These are phyloP conservation scores for Dendryphion nanum DNA, from an alignment of 2,329 filamentous ascomycete species.

Conservation along the genomic window DNA sequence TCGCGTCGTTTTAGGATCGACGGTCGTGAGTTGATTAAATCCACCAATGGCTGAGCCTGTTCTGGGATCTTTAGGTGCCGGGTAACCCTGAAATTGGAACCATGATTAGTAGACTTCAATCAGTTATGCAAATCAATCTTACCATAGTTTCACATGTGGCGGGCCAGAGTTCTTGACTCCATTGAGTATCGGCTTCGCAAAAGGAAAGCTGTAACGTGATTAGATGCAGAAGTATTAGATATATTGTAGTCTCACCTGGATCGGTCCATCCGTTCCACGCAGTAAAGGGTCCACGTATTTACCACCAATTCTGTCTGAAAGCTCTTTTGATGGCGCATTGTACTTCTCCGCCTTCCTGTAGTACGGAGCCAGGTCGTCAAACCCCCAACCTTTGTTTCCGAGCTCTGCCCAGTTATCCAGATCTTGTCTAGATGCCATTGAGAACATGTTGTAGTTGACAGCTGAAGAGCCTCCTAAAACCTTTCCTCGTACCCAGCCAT, in stretches of 20 bases:
- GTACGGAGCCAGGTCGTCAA: conserved; percentile 33
- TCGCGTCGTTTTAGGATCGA: conserved; percentile 22
- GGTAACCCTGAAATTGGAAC: too few relatives aligned
- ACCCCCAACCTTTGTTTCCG: conserved; percentile 40
- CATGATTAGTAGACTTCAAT: too few relatives aligned
- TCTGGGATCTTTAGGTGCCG: conserved; percentile 21
- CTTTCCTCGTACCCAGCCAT: conserved; percentile 29
- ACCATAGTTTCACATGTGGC: conserved; percentile 24
- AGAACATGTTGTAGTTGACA: conserved; percentile 35
- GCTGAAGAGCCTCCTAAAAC: conserved; percentile 40
- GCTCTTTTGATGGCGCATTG: conserved; percentile 18
- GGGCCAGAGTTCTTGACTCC: conserved; percentile 26
- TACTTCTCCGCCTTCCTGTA: conserved; percentile 38
- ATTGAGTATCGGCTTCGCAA: conserved; percentile 18
- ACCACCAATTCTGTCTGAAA: conserved; percentile 19
- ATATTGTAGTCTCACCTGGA: conserved; percentile 16
- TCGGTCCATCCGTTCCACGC: conserved; percentile 23
- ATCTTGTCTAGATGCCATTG: conserved; percentile 26
- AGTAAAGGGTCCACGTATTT: conserved; percentile 23
- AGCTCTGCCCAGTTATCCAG: conserved; percentile 42
- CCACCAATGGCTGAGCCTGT: conserved; percentile 28
- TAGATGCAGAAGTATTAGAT: neutral
- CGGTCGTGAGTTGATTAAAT: conserved; percentile 29
- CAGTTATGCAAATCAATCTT: too few relatives aligned
- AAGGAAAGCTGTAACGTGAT: conserved; percentile 17